Evolutionary conservation across 1,284 basidiomycete genomes (phyloP).

Genomic region (Ganoderma boninense): DNA sequence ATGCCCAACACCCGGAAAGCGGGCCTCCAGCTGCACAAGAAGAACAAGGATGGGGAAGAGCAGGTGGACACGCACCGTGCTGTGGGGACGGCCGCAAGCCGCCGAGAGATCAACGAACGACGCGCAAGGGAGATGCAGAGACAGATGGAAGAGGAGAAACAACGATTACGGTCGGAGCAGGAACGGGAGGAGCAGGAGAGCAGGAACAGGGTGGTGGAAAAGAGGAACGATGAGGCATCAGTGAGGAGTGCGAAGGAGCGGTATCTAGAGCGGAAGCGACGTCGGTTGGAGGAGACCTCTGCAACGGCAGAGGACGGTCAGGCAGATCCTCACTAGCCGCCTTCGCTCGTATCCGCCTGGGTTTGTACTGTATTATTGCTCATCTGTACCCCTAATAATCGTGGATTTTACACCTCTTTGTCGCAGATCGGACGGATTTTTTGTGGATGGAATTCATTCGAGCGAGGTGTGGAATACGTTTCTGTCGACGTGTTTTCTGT

Average conservation of each 20-base stretch:
- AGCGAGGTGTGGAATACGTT: neutral
- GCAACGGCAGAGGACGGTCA: slow-evolving; percentile 26
- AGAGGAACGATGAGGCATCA: slow-evolving; percentile 76
- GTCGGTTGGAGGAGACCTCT: slow-evolving; percentile 66
- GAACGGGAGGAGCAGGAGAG: slow-evolving; percentile 67
- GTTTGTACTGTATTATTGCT: slow-evolving; percentile 13
- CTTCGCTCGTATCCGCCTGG: neutral
- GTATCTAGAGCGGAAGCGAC: slow-evolving; percentile 83
- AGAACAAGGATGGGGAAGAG: slow-evolving; percentile 43
- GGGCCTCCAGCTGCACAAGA: slow-evolving; percentile 47
- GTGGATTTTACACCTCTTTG: neutral
- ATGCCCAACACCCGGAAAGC: slow-evolving; percentile 78
- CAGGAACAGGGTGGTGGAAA: slow-evolving; percentile 60
- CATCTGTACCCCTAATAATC: slow-evolving; percentile 11
- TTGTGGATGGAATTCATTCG: neutral
- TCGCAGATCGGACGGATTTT: neutral
- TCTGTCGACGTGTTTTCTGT: neutral
- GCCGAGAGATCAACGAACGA: slow-evolving; percentile 83
- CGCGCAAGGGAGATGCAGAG: slow-evolving; percentile 75
- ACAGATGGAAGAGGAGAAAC: slow-evolving; percentile 78
- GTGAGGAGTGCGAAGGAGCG: slow-evolving; percentile 79
- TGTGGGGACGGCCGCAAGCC: slow-evolving; percentile 81
- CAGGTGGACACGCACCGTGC: slow-evolving; percentile 66
- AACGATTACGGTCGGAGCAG: slow-evolving; percentile 65
- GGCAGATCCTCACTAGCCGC: slow-evolving; percentile 13